phyloP scores from a whole-genome alignment of 1,139 yeast species.

The Debaryomycetaceae sp. region DNA sequence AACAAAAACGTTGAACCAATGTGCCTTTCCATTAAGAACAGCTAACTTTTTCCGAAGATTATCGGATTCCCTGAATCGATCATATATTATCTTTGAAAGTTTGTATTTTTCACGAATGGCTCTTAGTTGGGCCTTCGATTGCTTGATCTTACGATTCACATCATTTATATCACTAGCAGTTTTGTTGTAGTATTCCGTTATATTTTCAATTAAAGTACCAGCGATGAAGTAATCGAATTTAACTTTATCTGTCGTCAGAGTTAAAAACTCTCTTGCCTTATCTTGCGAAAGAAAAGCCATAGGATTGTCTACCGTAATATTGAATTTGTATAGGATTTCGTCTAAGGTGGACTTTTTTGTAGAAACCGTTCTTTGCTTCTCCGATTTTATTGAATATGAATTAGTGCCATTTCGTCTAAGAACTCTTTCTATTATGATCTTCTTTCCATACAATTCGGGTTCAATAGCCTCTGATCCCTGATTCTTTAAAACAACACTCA shows the following conservation, averaged over 20 bases:
- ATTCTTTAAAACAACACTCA: constrained; percentile 58
- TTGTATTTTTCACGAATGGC: constrained; percentile 30
- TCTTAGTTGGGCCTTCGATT: constrained; percentile 24
- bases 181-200: constrained; percentile 47
- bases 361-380: constrained; percentile 50
- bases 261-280: constrained; percentile 85
- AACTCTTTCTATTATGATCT: constrained; percentile 70
- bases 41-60: constrained; percentile 42
- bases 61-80: constrained; percentile 41
- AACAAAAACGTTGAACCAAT: constrained; percentile 55
- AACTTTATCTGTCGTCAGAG: constrained; percentile 65
- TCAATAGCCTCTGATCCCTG: constrained; percentile 64
- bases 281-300: constrained; percentile 93
- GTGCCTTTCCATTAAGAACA: constrained; percentile 56
- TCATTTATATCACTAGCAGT: constrained; percentile 38
- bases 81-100: constrained; percentile 31
- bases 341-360: constrained; percentile 64
- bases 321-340: constrained; percentile 64
- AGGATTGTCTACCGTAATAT: constrained; percentile 85
- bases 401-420: constrained; percentile 51
- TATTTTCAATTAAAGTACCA: constrained; percentile 70
- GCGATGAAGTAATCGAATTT: constrained; percentile 77
- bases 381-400: constrained; percentile 53
- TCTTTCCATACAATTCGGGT: constrained; percentile 62
- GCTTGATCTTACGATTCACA: constrained; percentile 37